These are phyloP conservation scores for Agroathelia rolfsii DNA, from an alignment of 1,284 basidiomycete species.

Conservation along the genomic window DNA sequence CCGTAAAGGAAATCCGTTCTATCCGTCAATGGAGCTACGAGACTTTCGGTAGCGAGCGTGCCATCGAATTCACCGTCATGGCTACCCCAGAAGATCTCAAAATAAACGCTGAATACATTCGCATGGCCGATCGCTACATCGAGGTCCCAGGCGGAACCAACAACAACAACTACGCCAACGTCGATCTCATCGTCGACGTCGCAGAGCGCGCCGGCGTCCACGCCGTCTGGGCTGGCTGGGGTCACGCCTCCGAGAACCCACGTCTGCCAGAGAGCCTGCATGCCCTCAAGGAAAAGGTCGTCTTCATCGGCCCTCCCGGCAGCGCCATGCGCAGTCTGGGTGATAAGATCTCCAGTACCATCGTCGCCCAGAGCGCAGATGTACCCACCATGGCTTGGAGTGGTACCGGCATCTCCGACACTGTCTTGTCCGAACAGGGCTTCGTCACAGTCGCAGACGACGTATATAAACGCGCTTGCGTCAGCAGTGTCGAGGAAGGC, in stretches of 20 bases:
- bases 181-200: constrained; percentile 97
- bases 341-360: constrained; percentile 99
- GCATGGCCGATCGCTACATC: constrained; percentile 99
- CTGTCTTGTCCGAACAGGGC: constrained; percentile 76
- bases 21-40: constrained; percentile 99
- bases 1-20: constrained; percentile 98
- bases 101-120: constrained; percentile 99
- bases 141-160: constrained; percentile 98
- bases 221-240: constrained; percentile 99
- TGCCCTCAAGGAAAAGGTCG: constrained; percentile 89
- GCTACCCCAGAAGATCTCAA: constrained; percentile 98
- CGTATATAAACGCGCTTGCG: constrained; percentile 86
- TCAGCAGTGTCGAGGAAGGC: constrained; percentile 86
- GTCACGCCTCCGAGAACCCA: constrained; percentile 98
- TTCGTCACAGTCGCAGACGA: constrained; percentile 93
- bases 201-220: constrained; percentile 97
- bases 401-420: constrained; percentile 89
- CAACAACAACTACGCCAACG: constrained; percentile 99
- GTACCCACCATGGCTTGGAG: constrained; percentile 99
- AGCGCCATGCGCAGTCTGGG: constrained; percentile 98
- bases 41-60: constrained; percentile 93
- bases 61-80: constrained; percentile 99
- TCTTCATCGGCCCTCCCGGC: constrained; percentile 98
- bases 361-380: constrained; percentile 93
- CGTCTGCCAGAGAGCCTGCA: constrained; percentile 92